Percentiles rank a stretch among this genome's conserved stretches.
phyloP scores from a whole-genome alignment of 257 asterid species.

The Jasminum sambac region DNA sequence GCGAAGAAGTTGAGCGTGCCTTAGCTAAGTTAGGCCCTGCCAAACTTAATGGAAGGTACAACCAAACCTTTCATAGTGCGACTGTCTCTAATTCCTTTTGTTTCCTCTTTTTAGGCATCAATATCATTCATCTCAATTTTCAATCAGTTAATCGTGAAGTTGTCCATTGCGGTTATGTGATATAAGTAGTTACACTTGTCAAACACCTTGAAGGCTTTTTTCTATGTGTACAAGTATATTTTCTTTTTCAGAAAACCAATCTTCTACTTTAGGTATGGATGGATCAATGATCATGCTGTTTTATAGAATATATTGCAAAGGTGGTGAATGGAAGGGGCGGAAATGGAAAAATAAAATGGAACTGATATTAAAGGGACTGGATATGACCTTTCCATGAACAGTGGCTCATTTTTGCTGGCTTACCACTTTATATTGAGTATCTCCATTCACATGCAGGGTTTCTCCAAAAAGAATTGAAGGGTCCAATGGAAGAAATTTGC shows the following conservation, averaged over 20 bases:
- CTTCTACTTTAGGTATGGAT: not conserved
- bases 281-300: not conserved
- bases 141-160: not conserved
- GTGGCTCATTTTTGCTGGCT: constrained; percentile 16
- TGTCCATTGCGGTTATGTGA: not conserved
- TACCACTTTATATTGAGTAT: constrained; percentile 20
- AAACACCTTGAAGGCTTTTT: not conserved
- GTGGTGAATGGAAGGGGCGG: not conserved
- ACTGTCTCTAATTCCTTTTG: not conserved
- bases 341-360: no score
- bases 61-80: not conserved
- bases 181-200: not conserved
- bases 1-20: constrained; percentile 99
- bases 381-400: not conserved
- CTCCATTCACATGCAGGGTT: constrained; percentile 48
- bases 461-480: constrained; percentile 92
- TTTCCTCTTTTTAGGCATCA: not conserved
- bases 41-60: constrained; percentile 73
- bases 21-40: constrained; percentile 82
- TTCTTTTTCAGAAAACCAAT: not conserved
- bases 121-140: not conserved
- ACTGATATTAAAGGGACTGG: not conserved
- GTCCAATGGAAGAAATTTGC: constrained; percentile 75
- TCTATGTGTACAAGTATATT: not conserved
- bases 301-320: not conserved